Conservation (phyloP, 2,329 filamentous ascomycete genomes). For the Oidium heveae region DNA sequence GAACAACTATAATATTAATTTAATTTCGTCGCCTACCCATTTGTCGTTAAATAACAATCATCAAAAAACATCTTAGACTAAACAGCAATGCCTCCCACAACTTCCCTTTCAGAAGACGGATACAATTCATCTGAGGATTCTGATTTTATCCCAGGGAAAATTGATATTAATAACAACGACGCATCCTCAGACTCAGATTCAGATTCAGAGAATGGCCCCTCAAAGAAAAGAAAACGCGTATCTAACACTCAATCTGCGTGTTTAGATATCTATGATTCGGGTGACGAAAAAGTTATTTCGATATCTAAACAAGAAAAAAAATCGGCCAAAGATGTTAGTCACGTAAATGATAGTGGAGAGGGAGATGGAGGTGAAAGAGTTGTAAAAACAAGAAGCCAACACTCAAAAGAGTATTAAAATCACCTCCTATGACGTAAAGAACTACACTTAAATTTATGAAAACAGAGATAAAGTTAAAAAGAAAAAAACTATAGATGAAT, state of each 20-base stretch:
- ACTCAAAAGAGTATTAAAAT: conserved; percentile 30
- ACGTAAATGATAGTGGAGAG: conserved; percentile 28
- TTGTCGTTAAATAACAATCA: too few relatives aligned
- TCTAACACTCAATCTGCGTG: conserved; percentile 17
- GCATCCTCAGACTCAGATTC: conserved; percentile 23
- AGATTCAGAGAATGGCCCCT: conserved; percentile 15
- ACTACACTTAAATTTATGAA: conserved; percentile 1
- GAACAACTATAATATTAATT: too few relatives aligned
- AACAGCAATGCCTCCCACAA: conserved; percentile 9
- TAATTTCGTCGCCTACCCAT: too few relatives aligned
- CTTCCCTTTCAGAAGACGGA: conserved; percentile 18
- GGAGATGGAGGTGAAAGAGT: conserved; percentile 37
- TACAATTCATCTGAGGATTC: conserved; percentile 51
- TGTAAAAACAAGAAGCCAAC: conserved; percentile 48
- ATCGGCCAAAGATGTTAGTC: conserved; percentile 19
- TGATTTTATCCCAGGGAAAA: conserved; percentile 38
- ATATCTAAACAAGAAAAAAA: conserved; percentile 27
- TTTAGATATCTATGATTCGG: conserved; percentile 37
- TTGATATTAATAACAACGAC: conserved; percentile 18
- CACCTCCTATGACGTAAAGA: background rate
- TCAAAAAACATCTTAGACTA: too few relatives aligned
- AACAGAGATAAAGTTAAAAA: conserved; percentile 6
- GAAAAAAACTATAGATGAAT: conserved; percentile 9
- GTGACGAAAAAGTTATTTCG: conserved; percentile 44
- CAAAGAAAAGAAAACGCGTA: conserved; percentile 15